Percentiles rank a stretch among this genome's conserved stretches.
Evolutionary conservation across 2,329 filamentous ascomycete species (phyloP).

Genomic region (Aspergillus vadensis): DNA sequence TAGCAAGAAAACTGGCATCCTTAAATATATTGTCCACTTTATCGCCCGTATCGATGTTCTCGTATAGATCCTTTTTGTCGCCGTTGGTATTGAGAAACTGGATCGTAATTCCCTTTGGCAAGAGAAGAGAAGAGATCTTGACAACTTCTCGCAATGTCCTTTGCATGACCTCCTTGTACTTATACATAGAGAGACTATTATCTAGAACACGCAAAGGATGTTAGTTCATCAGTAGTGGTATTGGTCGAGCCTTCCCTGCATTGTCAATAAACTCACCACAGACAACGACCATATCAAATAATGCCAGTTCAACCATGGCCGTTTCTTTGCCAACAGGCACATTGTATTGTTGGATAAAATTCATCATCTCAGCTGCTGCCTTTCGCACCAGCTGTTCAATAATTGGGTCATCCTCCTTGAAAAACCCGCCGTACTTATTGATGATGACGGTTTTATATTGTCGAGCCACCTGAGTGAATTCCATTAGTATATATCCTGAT

Average conservation of each 20-base stretch:
- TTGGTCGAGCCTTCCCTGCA: too few species aligned
- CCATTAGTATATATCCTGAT: too few species aligned
- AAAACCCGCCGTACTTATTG: neutral
- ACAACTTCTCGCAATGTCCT: neutral
- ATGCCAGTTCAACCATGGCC: neutral
- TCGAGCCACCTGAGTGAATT: too few species aligned
- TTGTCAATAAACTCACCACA: neutral
- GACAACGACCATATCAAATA: neutral
- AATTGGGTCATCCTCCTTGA: neutral
- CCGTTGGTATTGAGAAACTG: neutral
- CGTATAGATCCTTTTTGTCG: neutral
- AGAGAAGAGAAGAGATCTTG: neutral
- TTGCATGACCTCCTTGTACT: neutral
- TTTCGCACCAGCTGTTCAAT: neutral
- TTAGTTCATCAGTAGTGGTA: neutral
- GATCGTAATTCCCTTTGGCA: neutral
- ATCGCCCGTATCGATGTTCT: neutral
- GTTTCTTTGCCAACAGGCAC: neutral
- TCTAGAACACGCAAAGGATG: neutral
- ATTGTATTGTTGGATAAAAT: neutral
- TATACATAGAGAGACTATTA: neutral
- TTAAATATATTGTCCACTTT: neutral
- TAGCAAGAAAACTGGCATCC: neutral
- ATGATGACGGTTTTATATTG: neutral
- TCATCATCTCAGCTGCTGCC: neutral